Base-by-base conservation (phyloP, 768 basidiomycete genomes). In the Serendipita sp. region DNA sequence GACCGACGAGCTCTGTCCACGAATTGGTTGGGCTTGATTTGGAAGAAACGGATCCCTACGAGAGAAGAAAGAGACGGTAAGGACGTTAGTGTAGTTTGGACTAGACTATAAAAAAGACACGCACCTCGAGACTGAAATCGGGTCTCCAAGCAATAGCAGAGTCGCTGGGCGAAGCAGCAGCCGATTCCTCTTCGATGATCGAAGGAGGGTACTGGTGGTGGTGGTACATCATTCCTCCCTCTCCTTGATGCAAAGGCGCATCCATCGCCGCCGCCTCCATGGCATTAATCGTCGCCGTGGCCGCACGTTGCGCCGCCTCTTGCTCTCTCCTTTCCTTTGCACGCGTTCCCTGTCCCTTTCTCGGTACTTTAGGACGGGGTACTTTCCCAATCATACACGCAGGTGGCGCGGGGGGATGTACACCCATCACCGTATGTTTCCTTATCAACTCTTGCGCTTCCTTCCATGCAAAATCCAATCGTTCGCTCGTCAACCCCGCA, bases 61-160 rank as follows among this genome's bases (percentile, higher is more conserved):
- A 41, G 13, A 41, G 13, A 41, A 4, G 13, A 41, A 41, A 4
- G 13, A 41, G 13, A 41, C n/a, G n/a, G n/a, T n/a, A n/a, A n/a
- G n/a, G n/a, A n/a, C n/a, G n/a, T n/a, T n/a, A n/a, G n/a, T 41
- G 13, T 41, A 1, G 38, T 2, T 41, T 41, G 7, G 23, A 23
- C 1, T 46, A 1, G 18, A 18, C 13, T 46, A 13, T n/a, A n/a
- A n/a, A 1, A 23, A 23, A 1, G 38, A 41, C 5, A 60, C 56
- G 16, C 56, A 60, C 56, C 56, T 60, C 56, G 4, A 60, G 35
- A 36, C 35, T 60, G 56, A 60, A 60, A 60, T 60, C 56, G 18
- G 56, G 56, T 28, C 56, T 23, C 56, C 56, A 60, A 10, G 56
- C 56, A 36, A 60, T 60, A 8, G 23, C 18, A 60, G 23, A 16